Base-by-base conservation (phyloP, 1,284 basidiomycete species). In the Malassezia equina region DNA sequence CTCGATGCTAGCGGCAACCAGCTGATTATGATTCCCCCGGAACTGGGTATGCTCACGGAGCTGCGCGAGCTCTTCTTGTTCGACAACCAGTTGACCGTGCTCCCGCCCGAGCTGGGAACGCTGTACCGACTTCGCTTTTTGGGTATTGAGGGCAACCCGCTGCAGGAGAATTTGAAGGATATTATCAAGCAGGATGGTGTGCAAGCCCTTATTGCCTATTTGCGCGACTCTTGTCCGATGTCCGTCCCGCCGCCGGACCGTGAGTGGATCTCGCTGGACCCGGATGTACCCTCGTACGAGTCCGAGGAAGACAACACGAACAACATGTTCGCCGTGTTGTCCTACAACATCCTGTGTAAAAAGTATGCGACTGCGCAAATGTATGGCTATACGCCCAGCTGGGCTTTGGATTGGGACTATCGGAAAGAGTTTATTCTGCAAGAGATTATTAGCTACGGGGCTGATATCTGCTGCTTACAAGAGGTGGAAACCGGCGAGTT, bases 361-460 rank as follows among this genome's bases (percentile, higher is more conserved):
- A 83, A 84, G 71, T 87, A 84, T 69, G 94, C 94, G 15, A 93
- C 93, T 23, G 82, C 86, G 66, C 81, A 84, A 61, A 79, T 95
- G 76, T 98, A 98, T 76, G 90, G 90, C 9, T 99, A 99, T 77
- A 96, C 93, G 0, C 93, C 94, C 1, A 81, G 84, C 5, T 96
- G 93, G 91, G 94, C 94, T 0, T 79, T 99, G 32, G 80, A 83
- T 36, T 99, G 94, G 94, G 84, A 86, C 40, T 96, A 94, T 75
- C 83, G 94, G 58, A 91, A 90, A 76, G 86, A 90, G 61, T 79
- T 88, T 55, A 90, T 99, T 63, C 73, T 95, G 64, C 82, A 85
- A 50, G 91, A 98, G 77, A 80, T 96, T 46, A 81, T 86, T 76
- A 82, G 82, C 63, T 86, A 88, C 65, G 81, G 85, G 41, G 82